Evolutionary conservation across 495 filamentous ascomycete species (phyloP).

Genomic region (Trichoderma asperelloides): DNA sequence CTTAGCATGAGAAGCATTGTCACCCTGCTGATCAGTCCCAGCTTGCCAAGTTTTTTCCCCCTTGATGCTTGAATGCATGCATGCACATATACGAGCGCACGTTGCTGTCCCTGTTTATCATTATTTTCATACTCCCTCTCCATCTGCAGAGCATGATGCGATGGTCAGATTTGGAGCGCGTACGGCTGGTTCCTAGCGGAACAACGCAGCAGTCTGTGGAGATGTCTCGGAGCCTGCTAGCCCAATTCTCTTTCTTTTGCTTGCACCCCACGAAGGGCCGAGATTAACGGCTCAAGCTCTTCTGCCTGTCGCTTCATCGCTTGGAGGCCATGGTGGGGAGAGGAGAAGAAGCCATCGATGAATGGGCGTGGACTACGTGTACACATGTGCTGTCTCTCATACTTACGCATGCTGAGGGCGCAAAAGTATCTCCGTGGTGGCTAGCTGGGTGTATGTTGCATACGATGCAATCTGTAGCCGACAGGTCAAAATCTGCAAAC

Average conservation of each 20-base stretch:
- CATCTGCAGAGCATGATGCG: not conserved
- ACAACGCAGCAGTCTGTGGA: not conserved
- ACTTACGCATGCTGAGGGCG: not conserved
- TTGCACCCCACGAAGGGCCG: not conserved
- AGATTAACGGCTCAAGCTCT: not conserved
- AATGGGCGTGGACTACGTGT: slow-evolving; percentile 1
- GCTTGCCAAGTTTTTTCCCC: no score
- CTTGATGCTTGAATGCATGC: no score
- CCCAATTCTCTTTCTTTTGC: not conserved
- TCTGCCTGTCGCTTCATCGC: not conserved
- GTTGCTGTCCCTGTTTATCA: no score
- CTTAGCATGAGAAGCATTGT: no score
- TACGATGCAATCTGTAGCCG: not conserved
- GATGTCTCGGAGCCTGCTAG: not conserved
- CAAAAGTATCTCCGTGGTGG: not conserved
- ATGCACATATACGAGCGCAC: no score
- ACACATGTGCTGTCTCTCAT: not conserved
- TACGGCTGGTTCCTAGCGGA: not conserved
- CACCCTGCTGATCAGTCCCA: no score
- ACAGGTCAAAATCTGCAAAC: not conserved
- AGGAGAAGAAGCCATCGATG: not conserved
- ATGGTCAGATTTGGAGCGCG: not conserved
- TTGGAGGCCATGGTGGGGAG: not conserved
- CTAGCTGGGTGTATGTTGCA: not conserved
- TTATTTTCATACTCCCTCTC: not conserved